Percentiles rank a stretch among this genome's conserved stretches.
phyloP scores from a whole-genome alignment of 148 eudicot species.

The Camellia japonica region DNA sequence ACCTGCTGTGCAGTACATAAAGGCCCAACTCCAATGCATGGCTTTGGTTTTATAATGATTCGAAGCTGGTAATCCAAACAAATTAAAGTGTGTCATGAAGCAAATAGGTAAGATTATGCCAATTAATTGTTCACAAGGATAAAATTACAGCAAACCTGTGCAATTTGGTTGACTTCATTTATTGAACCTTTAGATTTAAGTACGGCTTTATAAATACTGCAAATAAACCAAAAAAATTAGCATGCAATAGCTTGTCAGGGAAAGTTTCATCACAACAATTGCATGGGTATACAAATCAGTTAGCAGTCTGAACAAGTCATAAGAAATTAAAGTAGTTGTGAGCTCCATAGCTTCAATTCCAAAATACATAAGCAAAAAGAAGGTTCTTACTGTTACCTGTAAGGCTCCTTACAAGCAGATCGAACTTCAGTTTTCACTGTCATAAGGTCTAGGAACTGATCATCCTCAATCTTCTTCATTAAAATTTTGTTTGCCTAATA shows the following conservation, averaged over 20 bases:
- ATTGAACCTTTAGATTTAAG: slow-evolving; percentile 74
- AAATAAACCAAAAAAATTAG: slow-evolving; percentile 20
- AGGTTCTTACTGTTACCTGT: slow-evolving; percentile 57
- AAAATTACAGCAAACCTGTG: slow-evolving; percentile 64
- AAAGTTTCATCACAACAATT: background rate
- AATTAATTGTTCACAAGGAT: slow-evolving; percentile 3
- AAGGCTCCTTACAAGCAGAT: slow-evolving; percentile 85
- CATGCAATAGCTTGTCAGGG: slow-evolving; percentile 4
- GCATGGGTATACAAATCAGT: background rate
- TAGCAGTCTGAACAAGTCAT: background rate
- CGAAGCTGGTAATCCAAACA: slow-evolving; percentile 57
- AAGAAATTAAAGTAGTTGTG: background rate
- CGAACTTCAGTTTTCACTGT: slow-evolving; percentile 71
- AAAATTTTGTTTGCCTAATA: slow-evolving; percentile 80
- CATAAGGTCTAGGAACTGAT: slow-evolving; percentile 81
- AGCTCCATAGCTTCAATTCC: background rate
- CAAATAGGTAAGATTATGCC: background rate
- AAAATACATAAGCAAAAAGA: background rate
- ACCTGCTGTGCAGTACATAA: slow-evolving; percentile 94
- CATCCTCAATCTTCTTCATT: slow-evolving; percentile 85
- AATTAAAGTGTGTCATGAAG: slow-evolving; percentile 14
- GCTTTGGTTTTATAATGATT: slow-evolving; percentile 79
- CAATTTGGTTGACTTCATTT: slow-evolving; percentile 82
- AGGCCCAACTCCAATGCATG: slow-evolving; percentile 81
- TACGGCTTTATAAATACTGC: slow-evolving; percentile 83